Base-by-base conservation (phyloP, 305 asterid genomes). In the Stenogyne calaminthoides region DNA sequence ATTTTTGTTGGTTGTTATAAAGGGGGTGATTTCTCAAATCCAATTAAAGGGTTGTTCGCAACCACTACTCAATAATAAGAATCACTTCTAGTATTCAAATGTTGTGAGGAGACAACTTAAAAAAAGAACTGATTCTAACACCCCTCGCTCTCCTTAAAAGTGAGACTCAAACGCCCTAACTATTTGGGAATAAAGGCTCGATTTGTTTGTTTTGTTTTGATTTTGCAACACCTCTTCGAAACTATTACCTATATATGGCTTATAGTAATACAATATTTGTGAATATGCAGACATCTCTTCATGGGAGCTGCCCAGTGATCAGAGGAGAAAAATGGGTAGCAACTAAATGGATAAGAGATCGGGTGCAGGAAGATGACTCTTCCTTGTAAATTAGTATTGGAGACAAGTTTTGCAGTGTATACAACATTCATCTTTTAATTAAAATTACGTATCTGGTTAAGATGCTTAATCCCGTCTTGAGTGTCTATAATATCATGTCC, bases 281-380 rank as follows among this genome's bases (percentile, higher is more conserved):
- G 60, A 19, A 9, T 54, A 3, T 75, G 72, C 93, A 92, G 98
- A 65, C 81, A 39, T 95, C 99, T 73, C 92, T 89, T 47, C 98
- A 92, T 69, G 99, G 99, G 74, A 95, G 99, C 77, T 95, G 99
- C 67, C 91, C 97, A 2, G 99, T 95, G 42, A 84, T 86, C 81
- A 81, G 72, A 84, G 98, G 99, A 58, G 82, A 90, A 82, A 95
- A 92, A 84, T 95, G 99, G 99, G 99, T 95, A 34, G 99, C 98
- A 59, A 95, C 98, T 9, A 95, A 95, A 78, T 95, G 99, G 99
- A 84, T 92, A 70, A 89, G 97, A 84, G 86, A 95, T 80, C 82
- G 79, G 76, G 89, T 70, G 73, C 89, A 82, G 76, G 84, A 74
- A 1, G 93, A 84, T 25, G 90, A 86, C 5, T 47, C 20, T 8